Evolutionary conservation across 805 yeast genomes (phyloP).

Genomic region (Candida jianshihensis): DNA sequence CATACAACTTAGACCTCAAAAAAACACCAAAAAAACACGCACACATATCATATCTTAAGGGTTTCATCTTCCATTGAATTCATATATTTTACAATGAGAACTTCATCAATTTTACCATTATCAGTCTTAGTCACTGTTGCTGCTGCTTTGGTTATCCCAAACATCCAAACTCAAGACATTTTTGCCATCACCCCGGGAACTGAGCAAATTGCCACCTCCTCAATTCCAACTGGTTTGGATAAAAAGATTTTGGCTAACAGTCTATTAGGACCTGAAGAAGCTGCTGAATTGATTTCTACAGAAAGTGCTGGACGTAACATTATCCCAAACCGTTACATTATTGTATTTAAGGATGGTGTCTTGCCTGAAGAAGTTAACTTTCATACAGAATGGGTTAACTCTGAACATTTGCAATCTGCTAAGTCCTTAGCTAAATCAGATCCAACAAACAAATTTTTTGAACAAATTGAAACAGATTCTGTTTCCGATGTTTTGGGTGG

Average conservation of each 20-base stretch:
- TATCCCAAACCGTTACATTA: conserved; percentile 73
- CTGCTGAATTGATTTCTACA: conserved; percentile 43
- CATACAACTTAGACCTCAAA: no score
- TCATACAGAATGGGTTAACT: conserved; percentile 64
- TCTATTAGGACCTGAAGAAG: conserved; percentile 13
- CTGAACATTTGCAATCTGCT: conserved; percentile 40
- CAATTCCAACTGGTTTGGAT: conserved; percentile 14
- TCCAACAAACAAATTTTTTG: conserved; percentile 33
- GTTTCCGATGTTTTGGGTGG: conserved; percentile 38
- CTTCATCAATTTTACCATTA: conserved; percentile 23
- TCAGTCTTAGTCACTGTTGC: conserved; percentile 34
- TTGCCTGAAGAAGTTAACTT: conserved; percentile 44
- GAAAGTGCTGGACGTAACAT: conserved; percentile 36
- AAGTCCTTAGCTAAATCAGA: conserved; percentile 28
- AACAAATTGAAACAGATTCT: conserved; percentile 20
- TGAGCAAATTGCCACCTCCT: conserved; percentile 5
- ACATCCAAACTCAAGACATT: conserved; percentile 34
- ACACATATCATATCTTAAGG: not conserved
- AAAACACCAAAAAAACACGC: not conserved
- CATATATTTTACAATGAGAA: conserved; percentile 13
- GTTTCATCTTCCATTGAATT: no score
- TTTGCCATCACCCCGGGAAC: conserved; percentile 19
- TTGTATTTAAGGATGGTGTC: conserved; percentile 70
- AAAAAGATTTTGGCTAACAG: conserved; percentile 6
- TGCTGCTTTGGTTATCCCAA: conserved; percentile 59